phyloP scores from a whole-genome alignment of 495 filamentous ascomycete species.

The Lophiotrema nucula region DNA sequence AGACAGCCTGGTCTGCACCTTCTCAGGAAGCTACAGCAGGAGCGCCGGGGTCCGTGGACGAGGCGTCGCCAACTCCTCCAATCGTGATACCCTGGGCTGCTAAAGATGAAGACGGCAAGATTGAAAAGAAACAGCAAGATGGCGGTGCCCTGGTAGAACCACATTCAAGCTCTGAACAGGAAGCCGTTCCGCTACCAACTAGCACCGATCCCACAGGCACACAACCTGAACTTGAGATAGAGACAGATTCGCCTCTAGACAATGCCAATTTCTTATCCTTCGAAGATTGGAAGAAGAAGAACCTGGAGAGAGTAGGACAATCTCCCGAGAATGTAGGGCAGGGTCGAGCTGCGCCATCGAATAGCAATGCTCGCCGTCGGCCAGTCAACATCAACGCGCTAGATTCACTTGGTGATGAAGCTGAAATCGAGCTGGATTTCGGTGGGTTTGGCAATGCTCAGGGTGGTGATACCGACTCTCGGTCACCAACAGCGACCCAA shows the following conservation, averaged over 20 bases:
- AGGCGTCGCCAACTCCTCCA: conserved; percentile 3
- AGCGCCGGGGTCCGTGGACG: conserved; percentile 15
- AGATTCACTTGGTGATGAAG: conserved; percentile 79
- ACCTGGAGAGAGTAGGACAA: conserved; percentile 81
- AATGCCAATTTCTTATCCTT: conserved; percentile 91
- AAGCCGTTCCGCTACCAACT: background rate
- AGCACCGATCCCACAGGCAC: conserved; percentile 4
- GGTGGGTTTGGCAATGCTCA: conserved; percentile 56
- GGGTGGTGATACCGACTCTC: background rate
- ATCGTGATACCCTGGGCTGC: conserved; percentile 9
- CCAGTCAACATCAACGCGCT: conserved; percentile 62
- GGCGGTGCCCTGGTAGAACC: background rate
- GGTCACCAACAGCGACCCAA: conserved; percentile 4
- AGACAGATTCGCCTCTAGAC: conserved; percentile 70
- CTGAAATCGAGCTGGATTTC: conserved; percentile 89
- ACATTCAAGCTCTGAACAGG: background rate
- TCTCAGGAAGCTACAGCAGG: background rate
- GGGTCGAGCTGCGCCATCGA: conserved; percentile 42
- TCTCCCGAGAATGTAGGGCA: conserved; percentile 70
- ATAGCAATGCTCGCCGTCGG: conserved; percentile 47
- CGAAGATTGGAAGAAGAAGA: conserved; percentile 97
- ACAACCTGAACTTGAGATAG: conserved; percentile 45
- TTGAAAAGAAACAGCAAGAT: background rate
- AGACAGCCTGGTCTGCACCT: conserved; percentile 46
- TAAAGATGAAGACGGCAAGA: background rate